phyloP scores from a whole-genome alignment of 768 basidiomycete species.

The Boletales sp. region DNA sequence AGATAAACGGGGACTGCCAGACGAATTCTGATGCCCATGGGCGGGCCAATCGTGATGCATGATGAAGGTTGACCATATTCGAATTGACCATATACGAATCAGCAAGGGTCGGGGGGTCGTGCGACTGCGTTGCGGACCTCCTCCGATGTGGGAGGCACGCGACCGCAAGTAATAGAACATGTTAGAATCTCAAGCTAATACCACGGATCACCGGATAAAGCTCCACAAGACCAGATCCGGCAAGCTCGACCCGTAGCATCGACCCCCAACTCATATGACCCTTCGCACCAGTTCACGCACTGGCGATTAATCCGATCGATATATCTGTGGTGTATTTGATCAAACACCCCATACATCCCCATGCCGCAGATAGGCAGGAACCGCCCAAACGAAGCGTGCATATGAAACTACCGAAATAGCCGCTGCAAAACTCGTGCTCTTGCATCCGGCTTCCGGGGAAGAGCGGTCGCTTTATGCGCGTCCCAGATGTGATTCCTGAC shows the following conservation, averaged over 20 bases:
- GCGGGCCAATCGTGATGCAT: background rate
- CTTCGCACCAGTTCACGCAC: no score
- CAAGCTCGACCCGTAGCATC: slow-evolving; percentile 5
- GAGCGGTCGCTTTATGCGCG: slow-evolving; percentile 12
- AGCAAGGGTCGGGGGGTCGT: slow-evolving; percentile 14
- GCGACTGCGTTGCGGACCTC: slow-evolving; percentile 9
- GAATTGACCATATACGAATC: background rate
- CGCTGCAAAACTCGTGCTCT: no score
- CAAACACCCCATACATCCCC: slow-evolving; percentile 5
- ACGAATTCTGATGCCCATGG: no score
- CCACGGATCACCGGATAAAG: no score
- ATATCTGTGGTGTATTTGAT: slow-evolving; percentile 10
- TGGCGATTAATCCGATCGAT: no score
- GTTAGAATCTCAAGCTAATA: no score
- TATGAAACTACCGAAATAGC: slow-evolving; percentile 20
- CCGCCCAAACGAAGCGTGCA: background rate
- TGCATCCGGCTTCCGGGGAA: slow-evolving; percentile 2
- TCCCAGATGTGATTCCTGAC: slow-evolving; percentile 16
- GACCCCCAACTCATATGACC: no score
- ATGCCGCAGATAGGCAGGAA: slow-evolving; percentile 19
- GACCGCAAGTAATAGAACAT: no score
- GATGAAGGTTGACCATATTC: background rate
- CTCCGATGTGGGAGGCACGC: background rate
- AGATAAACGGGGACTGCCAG: background rate
- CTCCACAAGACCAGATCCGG: slow-evolving; percentile 1